Base-by-base conservation (phyloP, 176 grass and related monocot genomes). In the Elaeis guineensis region DNA sequence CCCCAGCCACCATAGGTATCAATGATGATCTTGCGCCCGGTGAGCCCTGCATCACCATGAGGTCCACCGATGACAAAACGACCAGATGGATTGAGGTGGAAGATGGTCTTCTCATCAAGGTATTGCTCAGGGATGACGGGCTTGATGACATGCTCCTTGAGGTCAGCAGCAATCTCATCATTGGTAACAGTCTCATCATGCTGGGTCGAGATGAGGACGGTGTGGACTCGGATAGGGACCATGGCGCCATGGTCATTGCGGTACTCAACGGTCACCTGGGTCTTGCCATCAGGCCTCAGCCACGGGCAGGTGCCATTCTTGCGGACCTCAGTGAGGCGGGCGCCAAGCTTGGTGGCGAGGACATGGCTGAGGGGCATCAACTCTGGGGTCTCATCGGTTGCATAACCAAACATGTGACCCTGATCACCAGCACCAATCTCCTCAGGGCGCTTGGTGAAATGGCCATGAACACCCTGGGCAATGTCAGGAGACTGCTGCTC, bases 291-390 rank as follows among this genome's bases (percentile, higher is more conserved):
- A 6, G 79, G 79, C 68, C 79, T 72, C 54, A 82, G 24, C 79
- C 79, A 82, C 19, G 79, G 1, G 62, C 79, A 82, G 61, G 79
- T 72, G 8, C 79, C 67, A 32, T 82, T 82, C 68, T 82, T 82
- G 61, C 79, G 79, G 50, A 82, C 79, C 67, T 82, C 79, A 0
- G 79, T 82, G 57, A 82, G 79, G 12, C 62, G 56, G 23, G 79
- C 67, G 17, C 79, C 79, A 44, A 82, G 79, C 73, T 82, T 82
- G 67, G 79, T 67, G 29, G 79, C 79, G 61, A 82, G 79, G 61
- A 82, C 79, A 5, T 82, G 79, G 79, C 79, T 82, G 67, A 82
- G 79, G 51, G 79, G 79, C 79, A 82, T 82, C 72, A 82, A 44
- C 62, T 82, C 79, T 66, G 73, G 79, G 67, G 79, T 82, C 51